Base-by-base conservation (phyloP, 495 filamentous ascomycete genomes). In the Glarea lozoyensis region DNA sequence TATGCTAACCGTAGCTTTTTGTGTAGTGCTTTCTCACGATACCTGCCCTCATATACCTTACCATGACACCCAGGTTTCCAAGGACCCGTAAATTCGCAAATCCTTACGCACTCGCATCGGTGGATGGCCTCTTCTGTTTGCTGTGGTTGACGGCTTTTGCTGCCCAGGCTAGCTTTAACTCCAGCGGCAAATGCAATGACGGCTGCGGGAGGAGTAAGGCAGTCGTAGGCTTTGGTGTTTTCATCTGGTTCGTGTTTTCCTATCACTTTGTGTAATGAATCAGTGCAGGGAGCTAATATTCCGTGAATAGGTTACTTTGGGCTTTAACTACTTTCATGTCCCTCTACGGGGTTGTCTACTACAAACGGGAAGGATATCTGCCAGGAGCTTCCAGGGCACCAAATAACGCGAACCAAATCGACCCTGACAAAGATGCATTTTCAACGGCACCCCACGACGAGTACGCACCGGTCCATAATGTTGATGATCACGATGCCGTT, bases 61-160 rank as follows among this genome's bases (percentile, higher is more conserved):
- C 78, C 38, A 84, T 88, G 67, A 78, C 87, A 4, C 88, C 87
- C 18, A 79, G 86, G 55, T 95, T 86, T 69, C 72, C 78, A n/a
- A 79, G 88, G 45, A 84, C 88, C 21, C 72, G 76, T 21, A 80
- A 78, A 53, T 76, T 88, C 48, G 84, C 84, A 34, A 80, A 94
- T 50, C 81, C 86, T 9, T 88, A 92, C 58, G 87, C 76, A 40
- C 86, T 94, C 61, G 75, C 82, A 15, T 70, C 69, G 4, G 64
- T 93, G 34, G 90, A 97, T 57, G 62, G 68, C 2, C 38, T 90
- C 21, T 90, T 82, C 58, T 63, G 75, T 31, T 61, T 95, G 32
- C 64, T 94, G 52, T 97, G 88, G 88, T 78, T 95, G 45, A 77
- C 80, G 6, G 88, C 81, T 0, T 92, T 88, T 64, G 73, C 86